A percentile compares a stretch with the other conserved stretches of the same genome.
phyloP scores from a whole-genome alignment of 2,329 filamentous ascomycete species.

The Colletotrichum sp. region DNA sequence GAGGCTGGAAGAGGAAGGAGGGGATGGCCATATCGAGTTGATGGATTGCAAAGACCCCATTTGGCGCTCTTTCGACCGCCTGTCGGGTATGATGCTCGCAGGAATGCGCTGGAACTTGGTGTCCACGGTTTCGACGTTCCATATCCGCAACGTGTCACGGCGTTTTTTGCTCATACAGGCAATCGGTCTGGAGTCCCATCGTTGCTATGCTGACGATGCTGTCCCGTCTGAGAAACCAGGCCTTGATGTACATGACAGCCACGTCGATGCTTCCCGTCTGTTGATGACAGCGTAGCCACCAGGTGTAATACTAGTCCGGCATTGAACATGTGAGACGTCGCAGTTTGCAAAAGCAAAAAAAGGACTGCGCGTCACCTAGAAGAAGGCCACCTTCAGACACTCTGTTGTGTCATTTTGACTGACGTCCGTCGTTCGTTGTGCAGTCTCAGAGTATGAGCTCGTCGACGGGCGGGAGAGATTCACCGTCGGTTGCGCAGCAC shows the following conservation, averaged over 20 bases:
- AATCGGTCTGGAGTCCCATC: background rate
- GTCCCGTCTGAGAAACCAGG: background rate
- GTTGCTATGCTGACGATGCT: background rate
- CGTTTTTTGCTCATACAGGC: background rate
- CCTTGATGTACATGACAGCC: background rate
- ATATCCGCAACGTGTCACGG: background rate
- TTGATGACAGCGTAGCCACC: background rate
- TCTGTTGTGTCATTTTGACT: background rate
- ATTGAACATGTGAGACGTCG: background rate
- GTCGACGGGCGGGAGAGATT: background rate
- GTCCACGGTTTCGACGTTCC: background rate
- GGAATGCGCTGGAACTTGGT: background rate
- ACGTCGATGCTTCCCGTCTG: background rate
- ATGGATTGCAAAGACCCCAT: background rate
- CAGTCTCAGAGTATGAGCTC: background rate
- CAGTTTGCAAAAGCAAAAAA: background rate
- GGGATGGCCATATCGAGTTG: background rate
- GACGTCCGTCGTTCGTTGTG: background rate
- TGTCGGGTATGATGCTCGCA: background rate
- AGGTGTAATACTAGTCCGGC: background rate
- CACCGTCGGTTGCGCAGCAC: accelerated
- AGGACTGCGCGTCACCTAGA: background rate
- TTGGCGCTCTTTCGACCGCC: background rate
- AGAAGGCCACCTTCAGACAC: background rate
- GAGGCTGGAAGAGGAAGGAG: background rate